phyloP scores from a whole-genome alignment of 225 moss, liverwort and hornwort genomes.

The Antitrichia curtipendula region DNA sequence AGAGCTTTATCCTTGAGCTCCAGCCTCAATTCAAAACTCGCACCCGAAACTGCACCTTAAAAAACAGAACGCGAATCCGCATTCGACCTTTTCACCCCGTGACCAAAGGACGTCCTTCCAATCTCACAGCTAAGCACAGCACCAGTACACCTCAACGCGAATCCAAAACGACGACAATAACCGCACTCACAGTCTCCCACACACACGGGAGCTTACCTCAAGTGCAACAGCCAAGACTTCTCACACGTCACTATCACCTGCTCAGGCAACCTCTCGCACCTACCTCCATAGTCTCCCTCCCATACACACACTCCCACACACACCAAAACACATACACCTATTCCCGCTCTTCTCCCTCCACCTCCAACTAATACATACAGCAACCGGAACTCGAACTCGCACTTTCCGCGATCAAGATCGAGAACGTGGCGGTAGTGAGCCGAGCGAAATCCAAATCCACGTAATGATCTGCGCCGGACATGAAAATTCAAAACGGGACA shows the following conservation, averaged over 20 bases:
- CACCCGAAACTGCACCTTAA: not conserved
- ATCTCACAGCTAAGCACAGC: not conserved
- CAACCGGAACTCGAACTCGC: not conserved
- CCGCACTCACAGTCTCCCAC: not conserved
- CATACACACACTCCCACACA: not conserved
- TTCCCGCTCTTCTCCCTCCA: not conserved
- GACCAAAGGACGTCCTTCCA: not conserved
- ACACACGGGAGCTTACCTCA: not conserved
- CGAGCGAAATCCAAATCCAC: not conserved
- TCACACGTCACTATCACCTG: conserved; percentile 6
- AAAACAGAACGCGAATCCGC: not conserved
- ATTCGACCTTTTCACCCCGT: not conserved
- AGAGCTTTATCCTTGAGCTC: not conserved
- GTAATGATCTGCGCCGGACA: not conserved
- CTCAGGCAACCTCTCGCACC: conserved; percentile 14
- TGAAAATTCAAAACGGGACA: not conserved
- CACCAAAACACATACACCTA: not conserved
- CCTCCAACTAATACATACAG: not conserved
- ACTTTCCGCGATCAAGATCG: not conserved
- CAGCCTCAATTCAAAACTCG: not conserved
- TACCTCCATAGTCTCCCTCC: not conserved
- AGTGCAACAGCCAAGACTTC: conserved; percentile 15
- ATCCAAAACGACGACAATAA: not conserved
- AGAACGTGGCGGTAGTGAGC: not conserved
- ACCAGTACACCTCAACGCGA: not conserved